Conservation (phyloP, 2,329 filamentous ascomycete genomes). For the Fusarium sp. region DNA sequence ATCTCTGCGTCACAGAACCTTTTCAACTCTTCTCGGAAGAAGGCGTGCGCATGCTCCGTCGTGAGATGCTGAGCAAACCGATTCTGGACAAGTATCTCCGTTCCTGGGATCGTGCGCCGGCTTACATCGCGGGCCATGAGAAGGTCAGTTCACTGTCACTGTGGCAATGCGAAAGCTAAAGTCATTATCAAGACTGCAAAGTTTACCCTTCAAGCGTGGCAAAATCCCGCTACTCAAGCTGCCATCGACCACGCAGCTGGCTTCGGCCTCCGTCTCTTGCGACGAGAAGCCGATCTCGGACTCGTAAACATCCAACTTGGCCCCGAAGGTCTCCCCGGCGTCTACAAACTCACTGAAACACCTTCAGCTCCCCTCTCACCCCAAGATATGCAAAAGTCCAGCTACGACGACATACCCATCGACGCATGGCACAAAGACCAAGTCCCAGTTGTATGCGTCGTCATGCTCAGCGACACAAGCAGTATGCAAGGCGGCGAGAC, state of each 20-base stretch:
- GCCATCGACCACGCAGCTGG: not conserved
- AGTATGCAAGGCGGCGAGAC: conserved; percentile 29
- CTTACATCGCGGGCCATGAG: not conserved
- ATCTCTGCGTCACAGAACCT: not conserved
- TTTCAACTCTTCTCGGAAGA: not conserved
- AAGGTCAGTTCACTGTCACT: not conserved
- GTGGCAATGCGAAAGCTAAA: fast-evolving
- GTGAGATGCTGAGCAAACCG: not conserved
- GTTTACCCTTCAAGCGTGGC: not conserved
- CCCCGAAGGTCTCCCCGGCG: not conserved
- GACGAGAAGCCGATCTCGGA: not conserved
- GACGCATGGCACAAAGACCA: conserved; percentile 27
- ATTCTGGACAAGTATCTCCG: not conserved
- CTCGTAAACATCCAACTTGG: conserved; percentile 1
- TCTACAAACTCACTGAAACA: not conserved
- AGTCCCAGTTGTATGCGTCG: conserved; percentile 18
- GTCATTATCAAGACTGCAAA: not conserved
- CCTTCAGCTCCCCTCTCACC: not conserved
- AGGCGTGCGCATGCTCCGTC: not conserved
- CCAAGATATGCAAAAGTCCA: not conserved
- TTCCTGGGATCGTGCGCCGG: not conserved
- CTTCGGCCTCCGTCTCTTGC: not conserved
- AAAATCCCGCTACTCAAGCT: not conserved
- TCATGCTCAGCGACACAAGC: conserved; percentile 27
- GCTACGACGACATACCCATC: not conserved